A percentile compares a stretch with the other conserved stretches of the same genome.
Conservation (phyloP, 805 yeast genomes). For the Saturnispora kantuleensis region DNA sequence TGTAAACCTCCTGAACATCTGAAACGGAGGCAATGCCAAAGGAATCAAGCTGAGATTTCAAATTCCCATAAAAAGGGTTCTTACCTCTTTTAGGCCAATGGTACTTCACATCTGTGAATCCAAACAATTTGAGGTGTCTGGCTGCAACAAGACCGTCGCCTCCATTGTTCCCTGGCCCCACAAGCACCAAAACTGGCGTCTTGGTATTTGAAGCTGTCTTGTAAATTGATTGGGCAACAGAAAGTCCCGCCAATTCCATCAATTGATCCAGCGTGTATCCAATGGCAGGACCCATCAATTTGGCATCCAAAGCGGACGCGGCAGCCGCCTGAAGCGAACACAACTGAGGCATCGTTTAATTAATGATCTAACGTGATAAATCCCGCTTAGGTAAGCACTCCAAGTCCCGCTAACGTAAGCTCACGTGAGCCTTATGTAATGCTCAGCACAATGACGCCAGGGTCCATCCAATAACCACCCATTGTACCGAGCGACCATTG, state of each 20-base stretch:
- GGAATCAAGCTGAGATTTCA: conserved; percentile 57
- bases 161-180: conserved; percentile 95
- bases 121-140: conserved; percentile 74
- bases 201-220: conserved; percentile 45
- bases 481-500: too few relatives aligned
- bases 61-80: conserved; percentile 44
- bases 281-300: conserved; percentile 61
- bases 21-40: conserved; percentile 35
- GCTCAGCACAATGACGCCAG: too few relatives aligned
- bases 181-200: conserved; percentile 42
- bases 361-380: not conserved
- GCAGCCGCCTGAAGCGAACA: conserved; percentile 38
- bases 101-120: conserved; percentile 56
- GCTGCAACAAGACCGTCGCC: conserved; percentile 98
- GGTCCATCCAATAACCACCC: too few relatives aligned
- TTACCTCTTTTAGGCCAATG: conserved; percentile 69
- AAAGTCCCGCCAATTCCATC: conserved; percentile 94
- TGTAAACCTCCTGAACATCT: too few relatives aligned
- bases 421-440: too few relatives aligned
- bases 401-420: too few relatives aligned
- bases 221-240: conserved; percentile 83
- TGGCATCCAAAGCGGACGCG: conserved; percentile 75
- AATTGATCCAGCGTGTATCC: conserved; percentile 78
- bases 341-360: conserved; percentile 13
- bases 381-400: too few relatives aligned